Base-by-base conservation (phyloP, 805 yeast genomes). In the Cyberlindnera saturnus region DNA sequence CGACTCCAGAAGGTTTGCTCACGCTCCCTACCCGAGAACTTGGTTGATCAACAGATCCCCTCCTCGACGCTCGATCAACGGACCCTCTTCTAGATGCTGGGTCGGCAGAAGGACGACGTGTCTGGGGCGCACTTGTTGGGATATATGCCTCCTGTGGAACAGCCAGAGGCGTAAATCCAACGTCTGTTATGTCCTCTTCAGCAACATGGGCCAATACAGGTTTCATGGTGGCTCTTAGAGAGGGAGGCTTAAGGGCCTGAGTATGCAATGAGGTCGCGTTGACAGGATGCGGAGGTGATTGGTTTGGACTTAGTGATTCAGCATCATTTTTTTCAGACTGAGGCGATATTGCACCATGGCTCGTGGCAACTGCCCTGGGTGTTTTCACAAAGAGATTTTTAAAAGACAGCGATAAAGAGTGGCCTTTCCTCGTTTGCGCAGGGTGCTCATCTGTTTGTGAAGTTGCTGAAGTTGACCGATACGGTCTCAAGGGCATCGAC, bases 311-410 rank as follows among this genome's bases (percentile, higher is more conserved):
- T 31, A 15, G 33, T 31, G 33, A 31, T 31, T 31, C 17, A 14
- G 33, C 33, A 31, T 31, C 33, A 23, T 9, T 23, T 23, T 9
- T 8, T 23, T 23, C 28, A 31, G 5, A 2, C 15, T 15, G 33
- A n/a, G 33, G 16, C 16, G 33, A 31, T 13, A 15, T 31, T n/a
- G 33, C 33, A 31, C 16, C 17, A 31, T 14, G 33, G 16, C 16
- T 31, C 33, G 11, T n/a, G 8, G 33, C 17, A 31, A 17, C 8
- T 31, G 33, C 14, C 32, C 41, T 47, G 3, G 53, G 47, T 1
- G 54, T 26, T 34, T 53, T 55, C 6, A 50, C 42, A 26, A 55
- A 55, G 15, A 55, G 41, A 34, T 39, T 48, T 36, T 55, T 55
- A 35, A 55, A 37, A 2, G 57, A 54, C 10, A 41, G 34, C 13